Base-by-base conservation (phyloP, 2,329 filamentous ascomycete species). In the Chalara sp. region DNA sequence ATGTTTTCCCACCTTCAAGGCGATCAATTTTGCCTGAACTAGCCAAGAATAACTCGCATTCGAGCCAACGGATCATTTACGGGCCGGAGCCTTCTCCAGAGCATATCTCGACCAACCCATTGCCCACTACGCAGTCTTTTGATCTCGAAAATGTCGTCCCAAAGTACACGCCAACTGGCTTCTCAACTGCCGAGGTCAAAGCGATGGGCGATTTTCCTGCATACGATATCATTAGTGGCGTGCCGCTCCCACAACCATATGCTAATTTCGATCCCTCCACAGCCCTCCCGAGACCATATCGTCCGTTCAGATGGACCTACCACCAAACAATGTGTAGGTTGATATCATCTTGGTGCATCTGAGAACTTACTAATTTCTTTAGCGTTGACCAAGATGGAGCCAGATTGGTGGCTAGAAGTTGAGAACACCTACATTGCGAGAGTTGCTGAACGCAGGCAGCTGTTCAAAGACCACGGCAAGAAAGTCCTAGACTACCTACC, bases 401-500 rank as follows among this genome's bases (percentile, higher is more conserved):
- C 82, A 0, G 84, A 95, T 63, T 95, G 85, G 80, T 95, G 89
- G 89, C 72, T 95, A n/a, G 89, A 95, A 68, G 75, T 95, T 2
- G 88, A 93, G 58, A 83, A 73, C 46, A 86, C 80, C 3, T 95
- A 95, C 64, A 70, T 69, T 44, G 61, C 74, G 1, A 80, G 85
- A 28, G 83, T 95, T 56, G 73, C 75, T 5, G 81, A 91, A 63
- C 84, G 89, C 13, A 77, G 82, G 61, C 71, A 68, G 0, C 74
- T 95, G 0, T 86, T 83, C 61, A 70, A 70, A 8, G 70, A 83
- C 52, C 74, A 92, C 56, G 81, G 85, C 2, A 73, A 74, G 7
- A 68, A 72, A 4, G 81, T 95, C 1, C 74, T 93, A 1, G 77
- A 85, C 50, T 74, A 75, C 32, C 72, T 91, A 0, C 87, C 87